Base-by-base conservation (phyloP, 2,329 filamentous ascomycete genomes). In the Aspergillus ustus region DNA sequence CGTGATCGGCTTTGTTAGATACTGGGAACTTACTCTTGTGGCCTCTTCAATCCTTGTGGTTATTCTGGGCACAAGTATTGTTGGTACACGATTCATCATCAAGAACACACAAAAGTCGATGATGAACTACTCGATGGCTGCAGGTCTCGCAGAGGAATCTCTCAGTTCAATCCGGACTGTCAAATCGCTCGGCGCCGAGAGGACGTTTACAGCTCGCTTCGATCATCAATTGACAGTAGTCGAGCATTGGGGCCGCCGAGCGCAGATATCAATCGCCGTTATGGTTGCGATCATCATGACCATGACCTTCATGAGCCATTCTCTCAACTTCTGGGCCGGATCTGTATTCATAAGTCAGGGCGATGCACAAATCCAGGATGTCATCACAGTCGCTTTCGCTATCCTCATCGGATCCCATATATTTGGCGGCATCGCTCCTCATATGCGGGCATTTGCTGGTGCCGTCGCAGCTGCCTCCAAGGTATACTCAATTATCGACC, bases 21-120 rank as follows among this genome's bases (percentile, higher is more conserved):
- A 89, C 75, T 95, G 92, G 91, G 94, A 92, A 75, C 81, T 96
- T 64, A 92, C 92, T 0, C 78, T 95, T 29, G 94, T 96, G 68
- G 80, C 95, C 5, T 81, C 85, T 19, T 91, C 89, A 0, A 89
- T 89, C 4, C 85, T 95, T 63, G 78, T 91, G 44, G 89, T 90
- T 3, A 85, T 96, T 50, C 74, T 89, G 17, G 65, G 89, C 8
- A 83, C 88, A 67, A 92, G 92, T 85, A 89, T 87, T 22, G 45
- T 31, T n/a, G 48, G 51, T n/a, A 46, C 34, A 6, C 11, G 17
- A 3, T 25, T 54, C n/a, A 28, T 37, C 25, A 29, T 29, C n/a
- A 48, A 25, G 19, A 40, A 37, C n/a, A 57, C 19, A 19, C 28
- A 57, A 45, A 19, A 19, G 48, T 25, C 46, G 9, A 17, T 46